Percentiles rank a stretch among this genome's conserved stretches.
Conservation (phyloP, 495 filamentous ascomycete species). For the Aspergillus baeticus region DNA sequence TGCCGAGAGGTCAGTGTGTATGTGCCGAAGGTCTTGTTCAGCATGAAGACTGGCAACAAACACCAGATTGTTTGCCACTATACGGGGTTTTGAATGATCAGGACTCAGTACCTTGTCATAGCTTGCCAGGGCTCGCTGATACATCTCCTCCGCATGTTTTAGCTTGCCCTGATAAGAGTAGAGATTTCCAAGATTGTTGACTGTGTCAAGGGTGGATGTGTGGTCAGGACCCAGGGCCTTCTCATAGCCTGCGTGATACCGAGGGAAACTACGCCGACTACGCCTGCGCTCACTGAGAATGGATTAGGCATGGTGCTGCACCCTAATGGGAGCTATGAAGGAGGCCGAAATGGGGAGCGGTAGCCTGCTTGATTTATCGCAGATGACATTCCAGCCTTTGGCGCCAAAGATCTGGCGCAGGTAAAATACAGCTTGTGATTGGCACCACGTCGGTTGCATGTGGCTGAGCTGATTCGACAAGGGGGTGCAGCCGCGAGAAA, state of each 20-base stretch:
- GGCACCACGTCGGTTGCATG: too few relatives aligned
- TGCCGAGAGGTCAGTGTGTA: background rate
- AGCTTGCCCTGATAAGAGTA: background rate
- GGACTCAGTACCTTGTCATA: background rate
- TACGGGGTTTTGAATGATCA: slow-evolving; percentile 1
- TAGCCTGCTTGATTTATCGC: too few relatives aligned
- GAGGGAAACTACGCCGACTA: too few relatives aligned
- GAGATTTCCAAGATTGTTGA: background rate
- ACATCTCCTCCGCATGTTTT: slow-evolving; percentile 2
- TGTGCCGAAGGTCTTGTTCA: background rate
- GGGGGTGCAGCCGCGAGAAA: too few relatives aligned
- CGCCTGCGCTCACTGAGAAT: too few relatives aligned
- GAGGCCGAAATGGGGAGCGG: too few relatives aligned
- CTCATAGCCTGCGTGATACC: slow-evolving; percentile 30
- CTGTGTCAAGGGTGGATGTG: slow-evolving; percentile 29
- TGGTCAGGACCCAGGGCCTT: slow-evolving; percentile 36
- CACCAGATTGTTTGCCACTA: background rate
- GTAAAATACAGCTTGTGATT: too few relatives aligned
- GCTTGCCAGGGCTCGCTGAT: slow-evolving; percentile 3
- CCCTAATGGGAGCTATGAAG: too few relatives aligned
- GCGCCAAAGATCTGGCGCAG: too few relatives aligned
- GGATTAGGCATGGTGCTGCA: too few relatives aligned
- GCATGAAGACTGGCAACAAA: background rate
- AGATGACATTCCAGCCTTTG: too few relatives aligned
- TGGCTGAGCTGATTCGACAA: too few relatives aligned